Evolutionary conservation across 2,329 filamentous ascomycete species (phyloP).

Genomic region (Lanzia echinophila): DNA sequence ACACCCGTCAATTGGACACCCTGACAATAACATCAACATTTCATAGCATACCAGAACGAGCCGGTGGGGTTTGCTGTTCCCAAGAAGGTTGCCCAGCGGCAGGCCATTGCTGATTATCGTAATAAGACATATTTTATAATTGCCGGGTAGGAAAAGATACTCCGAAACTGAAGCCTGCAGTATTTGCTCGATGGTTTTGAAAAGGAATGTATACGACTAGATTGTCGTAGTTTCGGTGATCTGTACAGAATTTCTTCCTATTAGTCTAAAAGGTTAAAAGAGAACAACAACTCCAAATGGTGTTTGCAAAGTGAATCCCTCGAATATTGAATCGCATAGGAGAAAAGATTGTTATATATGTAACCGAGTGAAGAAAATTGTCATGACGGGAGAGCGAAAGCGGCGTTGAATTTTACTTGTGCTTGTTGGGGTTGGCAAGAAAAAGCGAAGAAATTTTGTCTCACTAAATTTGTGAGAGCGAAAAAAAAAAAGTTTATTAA

Average conservation of each 20-base stretch:
- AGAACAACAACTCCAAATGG: neutral
- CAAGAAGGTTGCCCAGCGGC: constrained; percentile 54
- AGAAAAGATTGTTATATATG: neutral
- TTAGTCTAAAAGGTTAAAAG: constrained; percentile 1
- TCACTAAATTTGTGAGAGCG: neutral
- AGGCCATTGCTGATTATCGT: constrained; percentile 61
- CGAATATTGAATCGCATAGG: constrained; percentile 3
- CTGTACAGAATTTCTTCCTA: constrained; percentile 1
- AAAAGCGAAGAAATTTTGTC: constrained; percentile 9
- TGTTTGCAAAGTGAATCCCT: neutral
- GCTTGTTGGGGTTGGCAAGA: neutral
- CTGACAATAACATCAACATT: constrained; percentile 2
- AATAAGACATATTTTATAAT: constrained; percentile 53
- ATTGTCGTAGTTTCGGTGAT: constrained; percentile 18
- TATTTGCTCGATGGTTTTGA: constrained; percentile 19
- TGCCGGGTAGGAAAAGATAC: constrained; percentile 22
- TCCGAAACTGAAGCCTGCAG: constrained; percentile 30
- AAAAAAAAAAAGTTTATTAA: constrained; percentile 1
- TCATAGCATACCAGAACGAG: constrained; percentile 56
- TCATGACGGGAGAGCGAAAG: constrained; percentile 7
- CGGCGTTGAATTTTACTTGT: constrained; percentile 1
- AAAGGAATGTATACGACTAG: constrained; percentile 31
- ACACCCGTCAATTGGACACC: constrained; percentile 24
- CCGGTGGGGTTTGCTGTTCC: constrained; percentile 67
- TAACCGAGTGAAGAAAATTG: constrained; percentile 10